These are phyloP conservation scores for Durusdinium trenchii DNA, from an alignment of 73 alveolate genomes.

Conservation along the genomic window DNA sequence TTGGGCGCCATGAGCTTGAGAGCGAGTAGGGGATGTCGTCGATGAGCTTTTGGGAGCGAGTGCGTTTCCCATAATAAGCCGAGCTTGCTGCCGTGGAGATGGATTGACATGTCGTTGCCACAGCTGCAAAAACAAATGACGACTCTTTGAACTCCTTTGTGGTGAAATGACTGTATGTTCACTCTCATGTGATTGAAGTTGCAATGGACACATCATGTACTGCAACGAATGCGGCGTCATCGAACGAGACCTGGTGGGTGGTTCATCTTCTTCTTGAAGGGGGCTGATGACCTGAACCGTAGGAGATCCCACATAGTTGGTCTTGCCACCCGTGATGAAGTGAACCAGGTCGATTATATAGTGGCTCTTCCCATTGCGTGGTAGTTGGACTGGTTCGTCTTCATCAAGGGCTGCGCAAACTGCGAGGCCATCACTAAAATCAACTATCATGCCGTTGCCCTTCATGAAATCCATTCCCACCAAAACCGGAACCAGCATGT, in stretches of 20 bases:
- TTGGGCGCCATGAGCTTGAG: slow-evolving; percentile 14
- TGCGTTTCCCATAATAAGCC: neutral
- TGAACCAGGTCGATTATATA: neutral
- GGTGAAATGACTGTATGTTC: neutral
- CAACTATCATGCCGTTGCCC: neutral
- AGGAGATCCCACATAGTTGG: neutral
- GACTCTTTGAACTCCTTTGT: neutral
- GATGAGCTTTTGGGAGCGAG: neutral
- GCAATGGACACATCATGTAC: neutral
- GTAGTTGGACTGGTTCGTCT: neutral
- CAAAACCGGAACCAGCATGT: slow-evolving; percentile 37
- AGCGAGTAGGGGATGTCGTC: neutral
- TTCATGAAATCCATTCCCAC: slow-evolving; percentile 17
- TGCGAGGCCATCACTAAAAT: neutral
- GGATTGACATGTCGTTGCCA: neutral
- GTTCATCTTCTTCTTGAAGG: neutral
- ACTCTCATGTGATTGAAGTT: too few species aligned
- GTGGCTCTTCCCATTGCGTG: neutral
- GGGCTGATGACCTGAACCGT: neutral
- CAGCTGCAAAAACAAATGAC: neutral
- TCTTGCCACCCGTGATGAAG: neutral
- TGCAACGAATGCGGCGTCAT: too few species aligned
- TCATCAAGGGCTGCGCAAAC: neutral
- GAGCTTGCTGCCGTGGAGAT: neutral
- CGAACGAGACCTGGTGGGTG: neutral